Conservation (phyloP, 2,329 filamentous ascomycete genomes). For the Cryphonectria naterciae region DNA sequence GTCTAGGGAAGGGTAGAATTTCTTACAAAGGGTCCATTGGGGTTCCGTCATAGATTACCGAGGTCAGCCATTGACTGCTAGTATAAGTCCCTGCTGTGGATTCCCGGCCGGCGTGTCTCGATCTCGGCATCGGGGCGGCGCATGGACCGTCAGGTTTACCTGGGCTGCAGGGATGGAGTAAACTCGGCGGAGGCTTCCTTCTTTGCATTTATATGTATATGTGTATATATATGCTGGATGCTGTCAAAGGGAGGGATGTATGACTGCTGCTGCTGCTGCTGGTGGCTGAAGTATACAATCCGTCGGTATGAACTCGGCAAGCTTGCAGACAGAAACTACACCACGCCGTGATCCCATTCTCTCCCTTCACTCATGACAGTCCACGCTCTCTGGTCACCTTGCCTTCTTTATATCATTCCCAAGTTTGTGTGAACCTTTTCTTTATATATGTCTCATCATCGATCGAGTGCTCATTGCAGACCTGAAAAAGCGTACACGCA, state of each 20-base stretch:
- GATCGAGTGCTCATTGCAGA: slow-evolving; percentile 19
- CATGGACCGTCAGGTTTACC: neutral
- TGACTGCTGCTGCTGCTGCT: neutral
- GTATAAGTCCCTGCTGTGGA: slow-evolving; percentile 10
- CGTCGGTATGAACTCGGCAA: neutral
- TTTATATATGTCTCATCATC: slow-evolving; percentile 12
- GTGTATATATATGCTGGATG: neutral
- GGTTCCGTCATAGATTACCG: slow-evolving; percentile 29
- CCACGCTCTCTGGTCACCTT: neutral
- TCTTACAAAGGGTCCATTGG: slow-evolving; percentile 2
- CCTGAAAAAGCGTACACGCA: slow-evolving; percentile 24
- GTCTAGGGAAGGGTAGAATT: neutral
- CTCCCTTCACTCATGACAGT: neutral
- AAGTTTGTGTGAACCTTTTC: neutral
- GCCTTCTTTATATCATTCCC: neutral
- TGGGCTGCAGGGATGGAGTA: slow-evolving; percentile 12
- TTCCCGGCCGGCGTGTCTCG: slow-evolving; percentile 21
- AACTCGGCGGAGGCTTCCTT: neutral
- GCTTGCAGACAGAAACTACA: neutral
- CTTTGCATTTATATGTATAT: neutral
- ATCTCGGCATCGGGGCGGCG: slow-evolving; percentile 27
- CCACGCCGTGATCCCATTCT: neutral
- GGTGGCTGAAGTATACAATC: neutral
- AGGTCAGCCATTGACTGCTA: neutral
- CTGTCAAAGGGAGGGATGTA: neutral